Percentiles rank a stretch among this genome's conserved stretches.
Evolutionary conservation across 441 rosid species (phyloP).

Genomic region (Corymbia citriodora): DNA sequence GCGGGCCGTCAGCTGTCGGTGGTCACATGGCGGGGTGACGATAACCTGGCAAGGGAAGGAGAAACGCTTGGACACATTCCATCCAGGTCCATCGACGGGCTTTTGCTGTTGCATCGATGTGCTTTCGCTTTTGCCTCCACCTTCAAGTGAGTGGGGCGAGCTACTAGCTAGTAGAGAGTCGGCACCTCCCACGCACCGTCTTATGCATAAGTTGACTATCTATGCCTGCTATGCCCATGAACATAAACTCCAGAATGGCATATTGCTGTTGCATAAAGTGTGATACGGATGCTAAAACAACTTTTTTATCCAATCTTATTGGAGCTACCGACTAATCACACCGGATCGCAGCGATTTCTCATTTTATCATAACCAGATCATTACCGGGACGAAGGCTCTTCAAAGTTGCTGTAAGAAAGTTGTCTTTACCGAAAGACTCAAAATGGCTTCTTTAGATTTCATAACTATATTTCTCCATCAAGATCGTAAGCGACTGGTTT

Average conservation of each 20-base stretch:
- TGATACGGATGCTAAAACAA: background rate
- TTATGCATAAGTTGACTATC: background rate
- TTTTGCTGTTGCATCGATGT: background rate
- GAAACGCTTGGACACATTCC: background rate
- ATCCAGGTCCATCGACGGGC: background rate
- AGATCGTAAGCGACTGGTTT: background rate
- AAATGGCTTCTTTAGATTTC: background rate
- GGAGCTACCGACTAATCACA: background rate
- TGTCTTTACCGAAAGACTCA: background rate
- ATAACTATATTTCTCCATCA: background rate
- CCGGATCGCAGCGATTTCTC: background rate
- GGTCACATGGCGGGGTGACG: too few species aligned
- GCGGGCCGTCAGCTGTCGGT: too few species aligned
- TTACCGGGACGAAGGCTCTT: background rate
- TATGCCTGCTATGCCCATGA: background rate
- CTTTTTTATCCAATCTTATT: background rate
- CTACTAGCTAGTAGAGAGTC: background rate
- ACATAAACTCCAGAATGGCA: background rate
- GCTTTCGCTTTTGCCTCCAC: background rate
- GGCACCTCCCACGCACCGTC: background rate
- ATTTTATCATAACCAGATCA: background rate
- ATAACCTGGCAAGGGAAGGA: background rate
- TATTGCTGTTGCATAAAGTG: background rate
- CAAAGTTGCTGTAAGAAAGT: background rate
- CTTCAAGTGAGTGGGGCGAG: background rate